phyloP scores from a whole-genome alignment of 495 filamentous ascomycete species.

The Tuber brumale region DNA sequence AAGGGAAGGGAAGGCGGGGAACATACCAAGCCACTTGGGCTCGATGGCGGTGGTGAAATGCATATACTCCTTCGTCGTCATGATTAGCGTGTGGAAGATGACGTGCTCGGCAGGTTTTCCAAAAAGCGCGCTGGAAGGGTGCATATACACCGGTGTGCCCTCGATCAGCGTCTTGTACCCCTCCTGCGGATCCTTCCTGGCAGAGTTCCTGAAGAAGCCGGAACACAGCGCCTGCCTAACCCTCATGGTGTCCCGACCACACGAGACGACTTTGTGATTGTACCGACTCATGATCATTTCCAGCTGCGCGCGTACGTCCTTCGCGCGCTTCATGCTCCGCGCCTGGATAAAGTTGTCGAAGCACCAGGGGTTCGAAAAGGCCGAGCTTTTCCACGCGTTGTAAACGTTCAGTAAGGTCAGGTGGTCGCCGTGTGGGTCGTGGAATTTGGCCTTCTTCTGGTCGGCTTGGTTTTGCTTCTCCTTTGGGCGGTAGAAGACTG shows the following conservation, averaged over 20 bases:
- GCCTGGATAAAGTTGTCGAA: constrained; percentile 98
- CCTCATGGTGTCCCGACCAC: constrained; percentile 76
- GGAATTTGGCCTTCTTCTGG: constrained; percentile 95
- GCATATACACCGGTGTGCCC: constrained; percentile 88
- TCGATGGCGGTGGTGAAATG: constrained; percentile 85
- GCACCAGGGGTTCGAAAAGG: constrained; percentile 83
- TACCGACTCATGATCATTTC: constrained; percentile 89
- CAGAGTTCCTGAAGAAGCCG: constrained; percentile 92
- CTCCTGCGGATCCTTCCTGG: constrained; percentile 90
- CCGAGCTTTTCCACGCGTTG: constrained; percentile 81
- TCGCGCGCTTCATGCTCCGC: constrained; percentile 73
- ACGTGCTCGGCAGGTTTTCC: constrained; percentile 95
- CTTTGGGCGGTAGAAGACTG: constrained; percentile 88
- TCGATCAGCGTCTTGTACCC: constrained; percentile 96
- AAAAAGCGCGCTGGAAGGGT: constrained; percentile 83
- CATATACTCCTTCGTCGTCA: constrained; percentile 98
- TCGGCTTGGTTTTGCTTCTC: constrained; percentile 95
- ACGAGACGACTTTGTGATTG: constrained; percentile 68
- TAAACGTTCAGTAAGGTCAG: constrained; percentile 93
- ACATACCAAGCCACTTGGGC: constrained; percentile 65
- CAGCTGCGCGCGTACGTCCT: constrained; percentile 87
- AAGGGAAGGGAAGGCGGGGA: no score
- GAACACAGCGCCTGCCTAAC: constrained; percentile 88
- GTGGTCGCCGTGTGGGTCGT: constrained; percentile 91
- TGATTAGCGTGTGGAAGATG: constrained; percentile 78